phyloP scores from a whole-genome alignment of 1,284 basidiomycete genomes.

The Puccinia hordei region DNA sequence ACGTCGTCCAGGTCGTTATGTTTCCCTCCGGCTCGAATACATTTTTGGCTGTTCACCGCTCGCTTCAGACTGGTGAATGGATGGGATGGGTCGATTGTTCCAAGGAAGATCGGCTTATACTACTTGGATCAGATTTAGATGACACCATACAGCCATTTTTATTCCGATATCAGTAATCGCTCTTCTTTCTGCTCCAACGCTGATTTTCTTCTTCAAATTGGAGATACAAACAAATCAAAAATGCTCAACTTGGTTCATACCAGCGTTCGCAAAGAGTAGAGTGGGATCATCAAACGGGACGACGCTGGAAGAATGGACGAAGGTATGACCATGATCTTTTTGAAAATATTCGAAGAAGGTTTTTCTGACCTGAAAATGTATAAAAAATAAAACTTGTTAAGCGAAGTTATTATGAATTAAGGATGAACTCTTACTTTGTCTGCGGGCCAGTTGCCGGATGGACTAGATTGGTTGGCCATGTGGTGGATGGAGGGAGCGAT shows the following conservation, averaged over 20 bases:
- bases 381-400: neutral
- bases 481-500: neutral
- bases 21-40: constrained; percentile 48
- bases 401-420: neutral
- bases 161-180: neutral
- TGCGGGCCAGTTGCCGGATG: constrained; percentile 50
- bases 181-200: neutral
- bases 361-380: constrained; percentile 32
- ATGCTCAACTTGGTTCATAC: constrained; percentile 53
- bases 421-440: constrained; percentile 30
- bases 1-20: constrained; percentile 50
- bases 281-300: constrained; percentile 65
- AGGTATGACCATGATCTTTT: constrained; percentile 31
- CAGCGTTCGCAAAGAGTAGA: constrained; percentile 92
- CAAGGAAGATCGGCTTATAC: constrained; percentile 50
- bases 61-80: constrained; percentile 24
- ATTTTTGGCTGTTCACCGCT: constrained; percentile 50
- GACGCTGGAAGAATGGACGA: constrained; percentile 48
- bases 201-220: neutral
- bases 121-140: neutral
- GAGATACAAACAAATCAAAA: neutral
- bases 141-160: neutral
- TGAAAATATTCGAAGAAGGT: constrained; percentile 42
- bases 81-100: constrained; percentile 42
- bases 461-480: neutral